Percentiles rank a stretch among this genome's conserved stretches.
These are phyloP conservation scores for Desmodesmus armatus DNA, from an alignment of 139 green algal species.

Conservation along the genomic window DNA sequence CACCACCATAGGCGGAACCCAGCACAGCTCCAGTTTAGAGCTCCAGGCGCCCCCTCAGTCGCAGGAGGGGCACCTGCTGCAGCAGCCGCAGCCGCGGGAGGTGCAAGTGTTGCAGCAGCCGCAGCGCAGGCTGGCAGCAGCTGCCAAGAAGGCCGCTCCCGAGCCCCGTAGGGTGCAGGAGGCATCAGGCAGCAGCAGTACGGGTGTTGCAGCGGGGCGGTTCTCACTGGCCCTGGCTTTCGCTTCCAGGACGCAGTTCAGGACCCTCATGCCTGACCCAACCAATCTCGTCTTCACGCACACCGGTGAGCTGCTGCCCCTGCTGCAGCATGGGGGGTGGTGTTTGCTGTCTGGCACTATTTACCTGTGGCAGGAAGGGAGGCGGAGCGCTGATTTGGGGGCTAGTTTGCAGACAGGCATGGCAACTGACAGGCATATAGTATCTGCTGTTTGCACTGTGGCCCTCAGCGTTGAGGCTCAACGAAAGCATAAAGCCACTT, in stretches of 20 bases:
- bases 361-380: too few relatives aligned
- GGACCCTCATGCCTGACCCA: background rate
- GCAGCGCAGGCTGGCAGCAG: background rate
- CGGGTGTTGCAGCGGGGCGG: background rate
- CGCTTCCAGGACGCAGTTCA: background rate
- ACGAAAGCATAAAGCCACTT: too few relatives aligned
- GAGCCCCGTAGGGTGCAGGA: background rate
- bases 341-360: background rate
- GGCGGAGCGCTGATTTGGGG: too few relatives aligned
- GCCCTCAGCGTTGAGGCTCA: too few relatives aligned
- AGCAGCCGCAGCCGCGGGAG: background rate
- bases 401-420: too few relatives aligned
- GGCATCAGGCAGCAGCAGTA: background rate
- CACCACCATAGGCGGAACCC: too few relatives aligned
- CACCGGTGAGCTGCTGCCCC: background rate
- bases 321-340: background rate
- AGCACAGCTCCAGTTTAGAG: too few relatives aligned
- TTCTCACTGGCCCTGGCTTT: constrained; percentile 11
- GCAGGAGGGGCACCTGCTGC: too few relatives aligned
- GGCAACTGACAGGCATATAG: too few relatives aligned
- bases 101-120: background rate
- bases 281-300: background rate
- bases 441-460: too few relatives aligned
- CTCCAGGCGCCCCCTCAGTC: too few relatives aligned
- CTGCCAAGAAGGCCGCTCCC: background rate